Conservation (phyloP, 2,329 filamentous ascomycete species). For the Paracorniculantispora psalliotae region DNA sequence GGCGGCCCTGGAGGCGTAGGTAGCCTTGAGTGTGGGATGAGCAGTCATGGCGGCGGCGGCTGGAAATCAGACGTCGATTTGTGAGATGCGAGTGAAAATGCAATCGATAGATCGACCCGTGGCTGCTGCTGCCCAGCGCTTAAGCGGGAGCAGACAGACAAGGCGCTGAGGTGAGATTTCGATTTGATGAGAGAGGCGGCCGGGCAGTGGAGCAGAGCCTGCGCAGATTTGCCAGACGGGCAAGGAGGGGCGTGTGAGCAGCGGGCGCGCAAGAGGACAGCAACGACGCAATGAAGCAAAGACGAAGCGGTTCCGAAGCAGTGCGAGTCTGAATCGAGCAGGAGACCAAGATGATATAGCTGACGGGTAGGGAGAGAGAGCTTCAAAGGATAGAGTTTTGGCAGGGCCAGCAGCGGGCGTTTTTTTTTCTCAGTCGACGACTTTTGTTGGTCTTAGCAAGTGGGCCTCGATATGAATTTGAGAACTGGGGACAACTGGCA, state of each 20-base stretch:
- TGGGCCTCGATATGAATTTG: not conserved
- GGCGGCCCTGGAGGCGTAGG: conserved; percentile 48
- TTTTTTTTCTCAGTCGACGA: conserved; percentile 3
- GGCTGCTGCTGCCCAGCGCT: not conserved
- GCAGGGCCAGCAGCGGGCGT: not conserved
- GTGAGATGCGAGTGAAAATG: not conserved
- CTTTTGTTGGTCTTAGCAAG: conserved; percentile 9
- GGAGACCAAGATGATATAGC: not conserved
- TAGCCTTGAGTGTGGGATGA: conserved; percentile 46
- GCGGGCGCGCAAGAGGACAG: too few relatives aligned
- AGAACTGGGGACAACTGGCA: conserved; percentile 1
- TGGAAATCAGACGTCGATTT: not conserved
- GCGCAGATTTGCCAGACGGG: not conserved
- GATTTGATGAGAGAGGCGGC: not conserved
- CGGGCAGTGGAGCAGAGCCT: not conserved
- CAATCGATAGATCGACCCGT: not conserved
- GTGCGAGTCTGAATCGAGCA: not conserved
- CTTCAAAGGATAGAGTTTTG: conserved; percentile 8
- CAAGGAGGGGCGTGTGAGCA: too few relatives aligned
- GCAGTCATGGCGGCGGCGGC: conserved; percentile 25
- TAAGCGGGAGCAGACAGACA: not conserved
- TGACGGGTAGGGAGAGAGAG: not conserved
- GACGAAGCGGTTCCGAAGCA: too few relatives aligned
- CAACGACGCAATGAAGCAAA: not conserved
- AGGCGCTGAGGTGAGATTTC: conserved; percentile 9